A percentile compares a stretch with the other conserved stretches of the same genome.
phyloP scores from a whole-genome alignment of 148 eudicot genomes.

The Cornus controversa region DNA sequence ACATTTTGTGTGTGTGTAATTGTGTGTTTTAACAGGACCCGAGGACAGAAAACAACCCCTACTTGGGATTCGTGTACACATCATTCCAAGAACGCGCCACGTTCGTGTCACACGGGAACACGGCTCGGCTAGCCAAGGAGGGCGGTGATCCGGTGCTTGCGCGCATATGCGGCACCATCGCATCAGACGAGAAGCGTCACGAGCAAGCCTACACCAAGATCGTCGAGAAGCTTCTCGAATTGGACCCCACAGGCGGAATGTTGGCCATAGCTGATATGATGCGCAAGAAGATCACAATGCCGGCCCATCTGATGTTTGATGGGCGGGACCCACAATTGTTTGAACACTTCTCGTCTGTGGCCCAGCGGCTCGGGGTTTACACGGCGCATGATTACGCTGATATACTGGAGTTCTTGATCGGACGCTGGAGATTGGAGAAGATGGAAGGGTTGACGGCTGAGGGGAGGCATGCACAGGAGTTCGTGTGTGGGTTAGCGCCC shows the following conservation, averaged over 20 bases:
- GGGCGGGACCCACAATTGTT: slow-evolving; percentile 28
- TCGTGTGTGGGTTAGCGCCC: slow-evolving; percentile 24
- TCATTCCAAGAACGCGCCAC: slow-evolving; percentile 43
- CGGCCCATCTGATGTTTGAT: slow-evolving; percentile 36
- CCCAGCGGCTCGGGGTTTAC: slow-evolving; percentile 37
- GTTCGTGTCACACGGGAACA: slow-evolving; percentile 38
- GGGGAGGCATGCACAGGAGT: slow-evolving; percentile 31
- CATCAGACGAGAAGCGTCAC: slow-evolving; percentile 41
- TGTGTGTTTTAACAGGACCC: slow-evolving; percentile 8
- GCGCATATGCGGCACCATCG: slow-evolving; percentile 35
- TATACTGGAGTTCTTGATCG: slow-evolving; percentile 33
- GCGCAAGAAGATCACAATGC: slow-evolving; percentile 34
- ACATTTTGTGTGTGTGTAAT: not conserved
- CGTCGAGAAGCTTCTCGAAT: slow-evolving; percentile 29
- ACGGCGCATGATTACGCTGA: slow-evolving; percentile 39
- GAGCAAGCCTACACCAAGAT: slow-evolving; percentile 31
- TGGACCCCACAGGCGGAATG: slow-evolving; percentile 27
- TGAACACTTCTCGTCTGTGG: slow-evolving; percentile 33
- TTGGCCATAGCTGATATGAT: slow-evolving; percentile 32
- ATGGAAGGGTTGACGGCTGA: slow-evolving; percentile 19
- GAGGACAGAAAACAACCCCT: slow-evolving; percentile 25
- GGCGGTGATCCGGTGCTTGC: slow-evolving; percentile 32
- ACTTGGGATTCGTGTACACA: slow-evolving; percentile 34
- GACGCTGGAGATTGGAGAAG: slow-evolving; percentile 32
- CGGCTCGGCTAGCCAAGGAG: slow-evolving; percentile 31